A percentile compares a stretch with the other conserved stretches of the same genome.
These are phyloP conservation scores for Excoecaria cochinchinensis DNA, from an alignment of 345 rosid species.

Conservation along the genomic window DNA sequence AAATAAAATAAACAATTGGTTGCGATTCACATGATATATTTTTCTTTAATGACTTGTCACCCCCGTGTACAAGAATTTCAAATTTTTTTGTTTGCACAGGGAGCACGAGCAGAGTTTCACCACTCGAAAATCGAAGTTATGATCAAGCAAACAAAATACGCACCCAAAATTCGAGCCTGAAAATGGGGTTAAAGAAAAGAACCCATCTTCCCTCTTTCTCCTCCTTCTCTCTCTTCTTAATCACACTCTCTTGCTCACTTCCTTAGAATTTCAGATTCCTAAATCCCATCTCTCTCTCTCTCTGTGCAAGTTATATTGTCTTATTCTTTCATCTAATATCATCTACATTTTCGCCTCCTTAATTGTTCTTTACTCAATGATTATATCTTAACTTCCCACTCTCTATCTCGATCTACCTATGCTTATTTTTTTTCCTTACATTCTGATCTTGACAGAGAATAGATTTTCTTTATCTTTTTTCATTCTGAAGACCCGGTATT, in stretches of 20 bases:
- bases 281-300: neutral
- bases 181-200: neutral
- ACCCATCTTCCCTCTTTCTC: neutral
- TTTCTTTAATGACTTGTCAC: no score
- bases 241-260: constrained; percentile 3
- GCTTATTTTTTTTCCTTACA: neutral
- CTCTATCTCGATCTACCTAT: constrained; percentile 8
- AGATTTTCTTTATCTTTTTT: neutral
- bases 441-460: neutral
- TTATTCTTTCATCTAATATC: constrained; percentile 24
- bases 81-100: neutral
- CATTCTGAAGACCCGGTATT: neutral
- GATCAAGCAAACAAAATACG: neutral
- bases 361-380: constrained; percentile 1
- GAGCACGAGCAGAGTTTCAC: neutral
- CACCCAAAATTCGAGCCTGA: constrained; percentile 11
- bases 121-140: neutral
- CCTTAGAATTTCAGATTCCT: constrained; percentile 1
- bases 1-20: no score
- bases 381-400: neutral
- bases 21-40: no score
- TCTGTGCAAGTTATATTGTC: constrained; percentile 24
- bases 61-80: neutral
- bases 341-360: neutral
- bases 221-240: constrained; percentile 21